Percentiles rank a stretch among this genome's conserved stretches.
Evolutionary conservation across 2,329 filamentous ascomycete genomes (phyloP).

Genomic region (Colletotrichum gloeosporioides): DNA sequence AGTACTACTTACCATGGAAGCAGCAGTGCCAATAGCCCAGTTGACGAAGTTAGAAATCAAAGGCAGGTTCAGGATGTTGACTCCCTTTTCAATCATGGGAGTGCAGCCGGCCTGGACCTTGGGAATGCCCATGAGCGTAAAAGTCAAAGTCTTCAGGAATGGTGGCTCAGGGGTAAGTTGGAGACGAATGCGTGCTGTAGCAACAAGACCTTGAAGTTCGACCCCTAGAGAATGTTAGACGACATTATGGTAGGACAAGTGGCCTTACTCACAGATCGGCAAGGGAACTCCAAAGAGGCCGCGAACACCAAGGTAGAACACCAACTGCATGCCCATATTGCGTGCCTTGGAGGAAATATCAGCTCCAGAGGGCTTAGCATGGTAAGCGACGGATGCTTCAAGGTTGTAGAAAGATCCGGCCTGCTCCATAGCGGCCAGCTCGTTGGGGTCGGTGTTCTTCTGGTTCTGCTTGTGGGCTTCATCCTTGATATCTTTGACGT

Average conservation of each 20-base stretch:
- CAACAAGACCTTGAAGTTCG: conserved; percentile 74
- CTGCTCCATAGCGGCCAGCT: conserved; percentile 87
- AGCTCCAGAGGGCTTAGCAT: conserved; percentile 76
- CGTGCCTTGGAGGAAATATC: conserved; percentile 81
- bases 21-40: conserved; percentile 87
- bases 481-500: conserved; percentile 82
- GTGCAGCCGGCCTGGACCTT: conserved; percentile 89
- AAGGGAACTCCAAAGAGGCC: conserved; percentile 89
- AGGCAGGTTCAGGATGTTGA: conserved; percentile 90
- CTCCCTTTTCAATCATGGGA: conserved; percentile 88
- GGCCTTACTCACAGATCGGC: conserved; percentile 66
- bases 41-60: conserved; percentile 97
- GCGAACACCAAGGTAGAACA: conserved; percentile 91
- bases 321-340: conserved; percentile 71
- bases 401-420: conserved; percentile 89
- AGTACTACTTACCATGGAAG: conserved; percentile 62
- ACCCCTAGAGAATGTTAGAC: conserved; percentile 66
- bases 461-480: conserved; percentile 54
- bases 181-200: conserved; percentile 70
- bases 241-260: conserved; percentile 42
- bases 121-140: conserved; percentile 92
- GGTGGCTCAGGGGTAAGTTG: conserved; percentile 87
- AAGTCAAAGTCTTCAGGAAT: conserved; percentile 89
- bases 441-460: conserved; percentile 78
- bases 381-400: conserved; percentile 77